Evolutionary conservation across 139 green algal genomes (phyloP), one percentile per base, ranked within the genome.

Genomic region (Micractinium sp.): DNA sequence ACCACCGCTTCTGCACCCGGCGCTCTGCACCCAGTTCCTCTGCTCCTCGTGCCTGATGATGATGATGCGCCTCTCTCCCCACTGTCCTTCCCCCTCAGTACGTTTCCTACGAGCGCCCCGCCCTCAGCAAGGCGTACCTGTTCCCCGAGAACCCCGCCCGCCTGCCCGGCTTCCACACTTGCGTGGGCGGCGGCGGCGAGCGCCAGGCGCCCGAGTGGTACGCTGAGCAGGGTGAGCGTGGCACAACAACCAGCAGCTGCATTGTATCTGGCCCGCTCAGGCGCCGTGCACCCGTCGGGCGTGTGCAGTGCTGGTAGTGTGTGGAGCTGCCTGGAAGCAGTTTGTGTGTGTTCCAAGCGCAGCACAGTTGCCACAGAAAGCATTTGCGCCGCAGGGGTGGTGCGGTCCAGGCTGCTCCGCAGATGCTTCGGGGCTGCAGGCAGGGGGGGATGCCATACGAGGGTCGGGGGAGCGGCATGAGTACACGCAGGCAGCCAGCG

Each of bases 161-260:
- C 22, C 91, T 99, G 36, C 97, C 97, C 27, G 97, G 97, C 41
- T 99, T 99, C 92, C 97, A 99, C 94, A 97, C 97, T 0, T 96
- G 90, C 86, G 97, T 99, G 7, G 97, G 97, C 29, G 96, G 93
- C n/a, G 97, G 97, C 31, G 96, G 97, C 35, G 95, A 97, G 29
- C 93, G 94, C 35, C 96, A 98, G 77, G 63, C 71, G 29, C 91
- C 92, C 0, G 92, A 94, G 18, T 99, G 95, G 95, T 99, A 99
- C 91, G 69, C 86, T 2, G 90, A 97, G 38, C 94, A 98, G 22
- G 95, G 93, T 95, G 91, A 73, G 91, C 7, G 5, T 9, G 12
- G 47, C 39, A 27, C 74, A 20, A n/a, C 74, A 53, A 18, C 35
- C 3, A 80, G 33, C 75, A 20, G 71, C 71, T 38, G 66, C n/a